Evolutionary conservation across 495 filamentous ascomycete genomes (phyloP), one percentile per base, ranked within the genome.

Genomic region (Aspergillus panamensis): DNA sequence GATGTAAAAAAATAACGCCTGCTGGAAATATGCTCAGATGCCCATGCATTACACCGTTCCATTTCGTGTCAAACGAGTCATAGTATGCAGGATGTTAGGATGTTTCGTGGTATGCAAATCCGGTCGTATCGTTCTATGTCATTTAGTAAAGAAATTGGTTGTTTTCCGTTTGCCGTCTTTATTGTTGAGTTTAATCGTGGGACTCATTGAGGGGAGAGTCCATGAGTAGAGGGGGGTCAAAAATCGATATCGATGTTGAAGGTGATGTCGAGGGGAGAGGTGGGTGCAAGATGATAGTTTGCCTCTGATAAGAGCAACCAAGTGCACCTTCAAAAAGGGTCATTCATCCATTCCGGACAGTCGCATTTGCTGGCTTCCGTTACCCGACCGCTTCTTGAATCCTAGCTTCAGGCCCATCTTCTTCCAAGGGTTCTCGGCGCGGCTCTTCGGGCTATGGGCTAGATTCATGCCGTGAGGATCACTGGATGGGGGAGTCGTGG

Each of bases 381-480:
- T 60, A 32, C 68, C 68, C 6, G 76, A 75, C 55, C 82, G 85
- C 68, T 82, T 85, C 58, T 84, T 83, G 66, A 89, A 84, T 4
- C 88, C 87, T 21, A 95, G 70, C 70, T 87, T 90, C 51, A 84
- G 84, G 9, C 87, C 84, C 83, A 93, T 87, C 73, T 91, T 92
- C 77, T 91, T 94, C 90, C 90, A 95, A 6, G 82, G 76, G 65
- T 80, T 81, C 35, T 83, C 82, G 43, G 75, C 73, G 63, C 83
- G 73, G 67, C 73, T 62, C 74, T 78, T 68, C 64, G 87, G 68
- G 76, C 77, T 75, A 66, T 77, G 62, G 59, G 75, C 43, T 63
- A 84, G 47, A 66, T 79, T 58, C 69, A 75, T 63, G 63, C 57
- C 55, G 48, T 75, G 71, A 71, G 82, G 60, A 69, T 82, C 78